Evolutionary conservation across 768 basidiomycete species (phyloP), one percentile per base, ranked within the genome.

Genomic region (Amanita inopinata): DNA sequence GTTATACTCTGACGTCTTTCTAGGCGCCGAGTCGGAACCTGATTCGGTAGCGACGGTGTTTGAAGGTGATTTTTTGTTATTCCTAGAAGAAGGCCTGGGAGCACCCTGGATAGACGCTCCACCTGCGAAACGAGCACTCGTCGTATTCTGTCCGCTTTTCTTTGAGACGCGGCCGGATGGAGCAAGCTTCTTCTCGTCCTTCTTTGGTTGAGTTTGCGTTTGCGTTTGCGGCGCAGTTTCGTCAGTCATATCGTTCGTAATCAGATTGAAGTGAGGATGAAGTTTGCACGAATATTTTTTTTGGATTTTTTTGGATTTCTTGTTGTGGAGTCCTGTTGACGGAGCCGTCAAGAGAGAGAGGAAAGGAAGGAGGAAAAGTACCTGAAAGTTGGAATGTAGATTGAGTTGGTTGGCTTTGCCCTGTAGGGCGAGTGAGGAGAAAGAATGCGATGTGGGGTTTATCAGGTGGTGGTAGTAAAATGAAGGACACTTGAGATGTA

Each of bases 181-280:
- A 53, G 67, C 45, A 43, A 71, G 63, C 67, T 77, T 85, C 72
- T 74, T 85, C 61, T 84, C 83, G 56, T 87, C 84, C 67, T 73
- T 83, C 73, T 72, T 83, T 48, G 65, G 58, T 43, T 66, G 63
- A 56, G 66, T 62, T 57, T 71, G 73, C 50, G 66, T 62, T 57
- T 71, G 73, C 50, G 69, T 60, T 63, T 74, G 77, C 56, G 73
- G 68, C 62, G 70, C 70, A 57, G 70, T 66, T 71, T 85, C 79
- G 73, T 89, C 86, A 61, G 82, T 84, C 86, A 89, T 89, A 64
- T 80, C 76, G 81, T 76, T 84, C 82, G 80, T 88, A 71, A 78
- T 59, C 70, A 64, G 64, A 57, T 56, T 51, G 58, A 64, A 52
- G 50, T 54, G 60, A 62, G 61, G 60, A 60, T 59, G 52, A 56